Percentiles rank a stretch among this genome's conserved stretches.
phyloP scores from a whole-genome alignment of 306 rosid species.

The Datisca glomerata region DNA sequence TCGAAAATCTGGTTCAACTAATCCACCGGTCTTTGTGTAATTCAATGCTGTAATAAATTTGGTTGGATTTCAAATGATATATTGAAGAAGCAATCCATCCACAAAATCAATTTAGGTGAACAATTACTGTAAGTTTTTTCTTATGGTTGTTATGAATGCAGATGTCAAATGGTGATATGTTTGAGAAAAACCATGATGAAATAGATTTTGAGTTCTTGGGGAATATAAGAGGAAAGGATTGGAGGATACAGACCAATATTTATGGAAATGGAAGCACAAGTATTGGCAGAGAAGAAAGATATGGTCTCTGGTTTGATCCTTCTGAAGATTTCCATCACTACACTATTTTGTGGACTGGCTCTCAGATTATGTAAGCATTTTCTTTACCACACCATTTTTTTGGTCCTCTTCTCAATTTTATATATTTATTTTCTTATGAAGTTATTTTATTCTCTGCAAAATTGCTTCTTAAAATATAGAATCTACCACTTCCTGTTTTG shows the following conservation, averaged over 20 bases:
- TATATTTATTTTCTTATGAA: too few relatives aligned
- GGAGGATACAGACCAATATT: conserved; percentile 94
- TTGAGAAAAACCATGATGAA: conserved; percentile 77
- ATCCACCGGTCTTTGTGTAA: background rate
- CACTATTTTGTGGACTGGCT: conserved; percentile 77
- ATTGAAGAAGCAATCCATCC: too few relatives aligned
- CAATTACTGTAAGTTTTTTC: background rate
- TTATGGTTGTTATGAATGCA: conserved; percentile 19
- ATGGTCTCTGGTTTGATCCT: conserved; percentile 90
- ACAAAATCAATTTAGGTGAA: background rate
- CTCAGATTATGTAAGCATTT: conserved; percentile 70
- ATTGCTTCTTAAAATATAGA: too few relatives aligned
- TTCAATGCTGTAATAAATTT: background rate
- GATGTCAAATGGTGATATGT: conserved; percentile 94
- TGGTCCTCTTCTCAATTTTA: too few relatives aligned
- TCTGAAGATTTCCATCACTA: conserved; percentile 76
- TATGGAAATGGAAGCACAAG: conserved; percentile 95
- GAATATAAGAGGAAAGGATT: conserved; percentile 82
- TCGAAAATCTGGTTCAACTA: background rate
- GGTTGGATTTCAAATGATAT: too few relatives aligned
- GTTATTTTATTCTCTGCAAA: too few relatives aligned
- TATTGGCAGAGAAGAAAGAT: conserved; percentile 88
- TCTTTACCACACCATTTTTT: conserved; percentile 3
- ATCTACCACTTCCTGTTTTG: too few relatives aligned
- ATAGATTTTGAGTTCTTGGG: conserved; percentile 96